Base-by-base conservation (phyloP, 2,329 filamentous ascomycete genomes). In the Aspergillus clavatus region DNA sequence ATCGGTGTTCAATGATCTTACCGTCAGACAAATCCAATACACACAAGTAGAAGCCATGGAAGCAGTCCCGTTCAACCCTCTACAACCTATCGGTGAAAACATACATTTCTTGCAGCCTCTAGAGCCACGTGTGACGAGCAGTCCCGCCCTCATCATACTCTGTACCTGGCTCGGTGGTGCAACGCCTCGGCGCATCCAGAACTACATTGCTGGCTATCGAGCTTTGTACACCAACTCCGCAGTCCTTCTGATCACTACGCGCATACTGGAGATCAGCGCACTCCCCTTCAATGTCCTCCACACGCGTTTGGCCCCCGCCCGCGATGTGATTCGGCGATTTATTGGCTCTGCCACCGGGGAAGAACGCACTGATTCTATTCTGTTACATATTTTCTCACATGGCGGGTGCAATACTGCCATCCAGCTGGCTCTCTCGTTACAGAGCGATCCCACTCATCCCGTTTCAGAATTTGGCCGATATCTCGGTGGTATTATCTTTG, bases 351-450 rank as follows among this genome's bases (percentile, higher is more conserved):
- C 23, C 4, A 24, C 23, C 4, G 23, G 28, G 5, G 18, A 14
- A 14, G 5, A 16, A 35, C 5, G 28, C 23, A n/a, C n/a, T 5
- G n/a, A 10, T 7, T 24, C 23, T 4, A 39, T 47, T 4, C 47
- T 53, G 3, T 35, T 53, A 5, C 50, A 53, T 4, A 31, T 51
- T 10, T 53, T 53, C 50, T 53, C 50, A 6, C 45, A 53, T 12
- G 50, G 50, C 7, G 47, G 50, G 2, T 42, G 42, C 18, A 53
- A 48, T 23, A 48, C 36, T 12, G 40, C 42, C 12, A 42, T 31
- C 7, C 47, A 50, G 21, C 43, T 53, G 2, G 33, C 40, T 14
- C 29, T 23, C n/a, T 46, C 47, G 10, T 19, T 47, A 8, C 26
- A n/a, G 14, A 43, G 14, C 5, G 41, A 43, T 28, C n/a, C 29